Evolutionary conservation across 805 yeast genomes (phyloP), one percentile per base, ranked within the genome.

Genomic region (Myxozyma vanderwaltii): DNA sequence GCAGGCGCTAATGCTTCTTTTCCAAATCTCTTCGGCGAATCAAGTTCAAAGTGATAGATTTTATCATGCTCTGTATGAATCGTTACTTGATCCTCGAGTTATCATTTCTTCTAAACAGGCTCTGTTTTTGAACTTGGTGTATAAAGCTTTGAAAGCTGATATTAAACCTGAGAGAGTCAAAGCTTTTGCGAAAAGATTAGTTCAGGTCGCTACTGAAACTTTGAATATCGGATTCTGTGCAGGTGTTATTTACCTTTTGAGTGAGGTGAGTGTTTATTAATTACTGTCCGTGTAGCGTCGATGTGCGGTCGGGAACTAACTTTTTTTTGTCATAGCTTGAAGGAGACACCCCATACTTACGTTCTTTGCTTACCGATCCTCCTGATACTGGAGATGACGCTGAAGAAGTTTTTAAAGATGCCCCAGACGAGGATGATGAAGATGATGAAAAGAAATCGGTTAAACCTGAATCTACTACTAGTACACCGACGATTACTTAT

Each of bases 61-160:
- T 72, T 92, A 84, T 78, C 82, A 89, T 70, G 89, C 97, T 0
- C 78, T 94, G 54, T 94, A 94, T 72, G 98, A 92, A 74, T 85
- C 95, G 12, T 77, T 94, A 64, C 76, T 91, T 65, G 98, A 94
- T 72, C 85, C 88, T 38, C 82, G 98, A 70, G 78, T 94, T 62
- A 82, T 86, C 17, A 78, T 79, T n/a, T 88, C 97, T 0, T 89
- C 98, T 1, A 94, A 94, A 72, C 96, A 92, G 74, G 90, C 96
- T 67, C 86, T 94, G 59, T 94, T 91, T 72, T 78, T 94, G 76
- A 91, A 92, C 71, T 77, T 94, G 69, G 76, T 94, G 51, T 91
- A 83, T 80, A 90, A 88, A 72, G 83, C 97, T 0, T 76, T 94
- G 74, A 88, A 88, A 70, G 79, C 80, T 58, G 98, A 91, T 69